Conservation (phyloP, 306 rosid species). For the Cicer cuneatum region DNA sequence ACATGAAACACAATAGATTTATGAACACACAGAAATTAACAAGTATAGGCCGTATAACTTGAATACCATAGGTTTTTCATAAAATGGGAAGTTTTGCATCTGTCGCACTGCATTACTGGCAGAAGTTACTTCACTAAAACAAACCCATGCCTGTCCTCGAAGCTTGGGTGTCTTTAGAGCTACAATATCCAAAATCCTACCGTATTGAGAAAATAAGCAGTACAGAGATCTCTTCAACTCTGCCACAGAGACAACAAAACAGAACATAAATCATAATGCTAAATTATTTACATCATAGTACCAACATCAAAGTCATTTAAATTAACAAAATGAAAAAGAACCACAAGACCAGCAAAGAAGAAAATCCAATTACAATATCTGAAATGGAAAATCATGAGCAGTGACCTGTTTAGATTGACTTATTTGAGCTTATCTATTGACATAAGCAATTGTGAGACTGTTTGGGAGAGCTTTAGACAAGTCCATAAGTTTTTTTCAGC, state of each 20-base stretch:
- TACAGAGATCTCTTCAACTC: conserved; percentile 95
- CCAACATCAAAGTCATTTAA: conserved; percentile 10
- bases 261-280: not conserved
- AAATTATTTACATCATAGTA: conserved; percentile 1
- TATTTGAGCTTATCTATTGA: too few relatives aligned
- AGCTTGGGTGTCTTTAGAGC: conserved; percentile 92
- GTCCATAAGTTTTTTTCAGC: too few relatives aligned
- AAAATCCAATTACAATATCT: conserved; percentile 7
- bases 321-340: not conserved
- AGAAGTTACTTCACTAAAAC: conserved; percentile 91
- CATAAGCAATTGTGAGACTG: too few relatives aligned
- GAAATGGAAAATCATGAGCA: conserved; percentile 13
- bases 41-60: conserved; percentile 41
- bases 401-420: not conserved
- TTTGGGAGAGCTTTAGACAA: too few relatives aligned
- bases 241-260: conserved; percentile 45
- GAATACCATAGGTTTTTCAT: conserved; percentile 94
- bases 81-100: conserved; percentile 97
- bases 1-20: not conserved
- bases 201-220: conserved; percentile 95
- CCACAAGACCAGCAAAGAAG: not conserved
- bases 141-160: conserved; percentile 99
- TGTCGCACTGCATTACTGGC: conserved; percentile 99
- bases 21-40: conserved; percentile 31
- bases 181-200: conserved; percentile 90